Percentiles rank a stretch among this genome's conserved stretches.
These are phyloP conservation scores for Trichoderma semiorbis DNA, from an alignment of 2,329 filamentous ascomycete species.

Conservation along the genomic window DNA sequence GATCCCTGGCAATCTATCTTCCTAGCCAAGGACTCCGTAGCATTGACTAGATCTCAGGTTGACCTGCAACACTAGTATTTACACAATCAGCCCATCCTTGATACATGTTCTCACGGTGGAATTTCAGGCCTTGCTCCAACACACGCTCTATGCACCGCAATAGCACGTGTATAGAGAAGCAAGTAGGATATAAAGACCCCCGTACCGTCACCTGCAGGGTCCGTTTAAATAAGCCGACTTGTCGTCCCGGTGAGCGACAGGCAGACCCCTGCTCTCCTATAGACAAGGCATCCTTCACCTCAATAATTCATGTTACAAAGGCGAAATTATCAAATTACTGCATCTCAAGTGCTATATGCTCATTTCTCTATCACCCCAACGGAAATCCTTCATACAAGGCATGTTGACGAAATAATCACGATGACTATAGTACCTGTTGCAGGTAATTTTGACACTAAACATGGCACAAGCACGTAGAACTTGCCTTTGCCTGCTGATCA, in stretches of 20 bases:
- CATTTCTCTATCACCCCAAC: neutral
- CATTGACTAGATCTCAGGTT: slow-evolving; percentile 12
- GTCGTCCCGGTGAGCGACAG: neutral
- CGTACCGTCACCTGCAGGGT: neutral
- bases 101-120: neutral
- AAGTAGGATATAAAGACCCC: neutral
- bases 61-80: slow-evolving; percentile 3
- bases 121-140: neutral
- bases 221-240: neutral
- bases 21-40: neutral
- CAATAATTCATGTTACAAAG: neutral
- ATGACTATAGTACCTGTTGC: neutral
- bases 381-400: neutral
- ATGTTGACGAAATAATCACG: neutral
- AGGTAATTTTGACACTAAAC: neutral
- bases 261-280: neutral
- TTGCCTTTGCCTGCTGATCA: neutral
- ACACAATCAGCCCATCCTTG: neutral
- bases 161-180: neutral
- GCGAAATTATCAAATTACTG: neutral
- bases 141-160: neutral
- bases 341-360: neutral
- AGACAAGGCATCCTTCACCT: neutral
- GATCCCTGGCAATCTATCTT: neutral
- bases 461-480: neutral